Evolutionary conservation across 1,284 basidiomycete species (phyloP), one percentile per base, ranked within the genome.

Genomic region (Leccinum griseonigrum): DNA sequence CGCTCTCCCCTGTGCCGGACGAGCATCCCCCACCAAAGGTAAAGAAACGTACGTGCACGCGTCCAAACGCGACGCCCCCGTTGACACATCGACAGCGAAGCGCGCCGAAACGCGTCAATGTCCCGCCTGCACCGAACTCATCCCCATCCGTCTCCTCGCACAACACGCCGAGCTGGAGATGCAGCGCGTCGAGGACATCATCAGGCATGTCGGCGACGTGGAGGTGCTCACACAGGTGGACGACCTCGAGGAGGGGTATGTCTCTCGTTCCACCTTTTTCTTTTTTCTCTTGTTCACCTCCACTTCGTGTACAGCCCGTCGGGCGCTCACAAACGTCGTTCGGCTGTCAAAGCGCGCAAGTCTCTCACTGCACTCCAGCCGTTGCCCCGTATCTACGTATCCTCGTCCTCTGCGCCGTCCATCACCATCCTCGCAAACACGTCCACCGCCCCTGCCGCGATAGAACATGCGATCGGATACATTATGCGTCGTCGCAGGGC

Each of bases 71-170:
- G 2, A 36, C 4, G 18, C 85, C 83, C 79, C 83, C 34, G 84
- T 90, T 51, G 50, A 51, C 85, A 11, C 77, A 80, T 62, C 76
- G 76, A 28, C 60, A 89, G 87, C 80, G 4, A 90, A 85, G 75
- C 84, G 86, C 52, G 90, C 87, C 13, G 88, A 91, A 70, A 91
- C 87, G 2, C 79, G 85, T 62, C 77, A 78, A 60, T 92, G 90
- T 69, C 91, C 90, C 1, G 83, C 88, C 43, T 92, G 90, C 71
- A 76, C 81, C 22, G 90, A 92, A 69, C 72, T 73, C 32, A 88
- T 92, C 53, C 90, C 90, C 7, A 68, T 91, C 18, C 84, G 90
- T 14, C 78, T 92, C 13, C 77, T 92, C 14, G 78, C 77, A 2
- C 78, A 77, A 58, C 91, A 92, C 67, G 78, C 81, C 3, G 80